Base-by-base conservation (phyloP, 495 filamentous ascomycete genomes). In the Pyrenula aspistea region DNA sequence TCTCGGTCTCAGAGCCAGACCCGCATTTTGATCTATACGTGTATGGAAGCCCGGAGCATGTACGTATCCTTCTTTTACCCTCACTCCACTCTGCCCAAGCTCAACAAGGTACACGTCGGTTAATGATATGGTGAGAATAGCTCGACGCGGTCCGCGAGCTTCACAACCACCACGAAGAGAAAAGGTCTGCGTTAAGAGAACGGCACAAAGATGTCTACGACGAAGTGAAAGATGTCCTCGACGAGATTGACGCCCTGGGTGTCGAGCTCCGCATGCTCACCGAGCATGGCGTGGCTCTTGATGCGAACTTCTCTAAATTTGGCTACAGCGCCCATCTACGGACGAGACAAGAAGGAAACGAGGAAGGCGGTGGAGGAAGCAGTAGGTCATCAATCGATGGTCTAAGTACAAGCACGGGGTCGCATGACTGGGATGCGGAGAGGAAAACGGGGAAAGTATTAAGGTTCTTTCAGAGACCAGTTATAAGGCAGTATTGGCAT, bases 401-500 rank as follows among this genome's bases (percentile, higher is more conserved):
- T 49, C 24, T 22, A 51, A 56, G 8, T 65, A 15, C 8, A n/a
- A n/a, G n/a, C 4, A 42, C 31, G 24, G 54, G 60, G 56, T 65
- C 71, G 56, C 67, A 67, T 24, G 69, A 72, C 56, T 76, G 72
- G 71, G 71, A 71, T 24, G 67, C 68, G 0, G 70, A 76, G 51
- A 67, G 66, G 47, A 66, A 63, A 22, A 67, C 72, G 19, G 77
- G 73, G 12, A 61, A 59, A 31, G 64, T 72, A 4, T 67, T 83
- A 61, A 76, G 73, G 64, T 66, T 83, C 54, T 82, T 72, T 60
- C 75, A 75, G 57, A 73, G 71, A 65, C 81, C 81, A 8, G 71
- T 77, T 2, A 68, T 84, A 8, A 66, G 79, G 49, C 81, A 83
- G 67, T 84, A 83, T 61, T 82, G 80, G 60, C 80, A 84, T 60